phyloP scores from a whole-genome alignment of 2,329 filamentous ascomycete genomes.

The Fusarium nanum region DNA sequence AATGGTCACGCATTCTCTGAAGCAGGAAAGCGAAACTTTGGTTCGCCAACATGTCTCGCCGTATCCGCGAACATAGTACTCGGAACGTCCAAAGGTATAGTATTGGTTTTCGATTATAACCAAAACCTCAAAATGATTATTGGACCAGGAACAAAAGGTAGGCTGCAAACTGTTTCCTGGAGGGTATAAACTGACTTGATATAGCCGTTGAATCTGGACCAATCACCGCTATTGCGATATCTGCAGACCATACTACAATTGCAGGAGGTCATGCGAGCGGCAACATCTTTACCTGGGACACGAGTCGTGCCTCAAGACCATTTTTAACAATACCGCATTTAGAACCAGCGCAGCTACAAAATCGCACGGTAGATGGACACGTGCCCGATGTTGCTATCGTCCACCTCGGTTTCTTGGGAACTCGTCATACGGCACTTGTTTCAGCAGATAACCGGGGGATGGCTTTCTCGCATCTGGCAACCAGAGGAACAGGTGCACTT shows the following conservation, averaged over 20 bases:
- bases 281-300: conserved; percentile 97
- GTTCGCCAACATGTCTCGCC: conserved; percentile 86
- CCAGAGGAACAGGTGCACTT: conserved; percentile 86
- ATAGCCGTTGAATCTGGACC: conserved; percentile 89
- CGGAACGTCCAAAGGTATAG: conserved; percentile 93
- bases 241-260: conserved; percentile 92
- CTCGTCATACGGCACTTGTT: conserved; percentile 90
- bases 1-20: conserved; percentile 93
- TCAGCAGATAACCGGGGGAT: conserved; percentile 96
- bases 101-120: conserved; percentile 96
- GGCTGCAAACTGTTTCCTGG: conserved; percentile 32
- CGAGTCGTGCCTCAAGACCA: conserved; percentile 80
- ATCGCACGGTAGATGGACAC: conserved; percentile 83
- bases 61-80: conserved; percentile 90
- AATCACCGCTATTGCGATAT: conserved; percentile 87
- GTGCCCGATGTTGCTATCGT: conserved; percentile 80
- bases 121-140: conserved; percentile 95
- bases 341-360: conserved; percentile 71
- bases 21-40: conserved; percentile 90
- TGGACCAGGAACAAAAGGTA: conserved; percentile 90
- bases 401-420: conserved; percentile 95
- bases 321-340: conserved; percentile 89
- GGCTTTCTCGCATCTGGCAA: conserved; percentile 97
- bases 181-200: conserved; percentile 47
- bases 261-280: conserved; percentile 91